Evolutionary conservation across 2,329 filamentous ascomycete species (phyloP), one percentile per base, ranked within the genome.

Genomic region (Epichloe gansuensis): DNA sequence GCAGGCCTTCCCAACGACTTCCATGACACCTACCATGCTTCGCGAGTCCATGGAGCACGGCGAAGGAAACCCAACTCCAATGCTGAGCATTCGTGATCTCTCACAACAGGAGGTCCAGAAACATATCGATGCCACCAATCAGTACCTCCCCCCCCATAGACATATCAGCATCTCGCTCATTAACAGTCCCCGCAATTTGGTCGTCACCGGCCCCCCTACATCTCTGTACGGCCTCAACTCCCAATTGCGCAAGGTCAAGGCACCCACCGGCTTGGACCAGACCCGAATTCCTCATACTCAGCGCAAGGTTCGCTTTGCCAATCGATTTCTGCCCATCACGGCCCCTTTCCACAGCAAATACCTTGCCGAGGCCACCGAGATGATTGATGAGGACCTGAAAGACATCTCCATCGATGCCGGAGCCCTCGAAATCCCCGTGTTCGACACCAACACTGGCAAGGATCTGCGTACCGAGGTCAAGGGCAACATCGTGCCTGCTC

Each of bases 301-400:
- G 71, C 87, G 93, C 61, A 98, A 98, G 73, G 79, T 96, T 52
- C 89, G 93, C 63, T 98, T 98, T 60, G 88, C 89, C 56, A 96
- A 96, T 74, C 85, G 93, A 55, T 98, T 98, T 76, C 74, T 98
- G 55, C 94, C 93, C 46, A 98, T 98, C 68, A 96, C 91, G 1
- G 89, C 93, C 9, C 94, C 93, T 4, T 98, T 98, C 78, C 93
- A 98, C 76, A 98, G 93, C 77, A 85, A 89, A 55, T 96, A 97
- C 66, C 81, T 98, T 15, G 75, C 78, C 25, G 83, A 89, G 58
- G 91, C 93, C 2, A 89, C 87, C 27, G 78, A 83, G 54, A 77
- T 89, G 60, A 89, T 98, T 56, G 80, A 90, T 51, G 83, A 91
- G 61, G 94, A 98, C 65, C 76, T 98, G 55, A 88, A 88, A 68